Base-by-base conservation (phyloP, 1,284 basidiomycete genomes). In the Ustilago bromivora region DNA sequence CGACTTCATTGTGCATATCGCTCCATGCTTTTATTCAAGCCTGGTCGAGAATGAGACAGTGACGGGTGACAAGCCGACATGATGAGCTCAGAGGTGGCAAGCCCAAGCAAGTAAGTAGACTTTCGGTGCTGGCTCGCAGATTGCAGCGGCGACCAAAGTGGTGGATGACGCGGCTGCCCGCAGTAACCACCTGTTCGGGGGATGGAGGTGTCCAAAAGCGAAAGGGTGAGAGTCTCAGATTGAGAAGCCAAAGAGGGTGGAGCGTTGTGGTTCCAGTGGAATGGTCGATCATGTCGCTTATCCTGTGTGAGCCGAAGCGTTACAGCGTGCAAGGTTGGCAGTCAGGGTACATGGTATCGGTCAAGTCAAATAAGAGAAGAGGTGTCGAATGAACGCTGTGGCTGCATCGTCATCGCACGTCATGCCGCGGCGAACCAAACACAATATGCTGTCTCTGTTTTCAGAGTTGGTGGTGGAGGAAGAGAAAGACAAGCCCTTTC, bases 371-470 rank as follows among this genome's bases (percentile, higher is more conserved):
- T 23, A 10, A 49, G 46, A 19, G 15, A 49, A 49, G n/a, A 28
- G 46, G 49, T 51, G 8, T 51, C n/a, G 12, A 17, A 46, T 46
- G 13, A 17, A 28, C n/a, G 3, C n/a, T 19, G n/a, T n/a, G 31
- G 49, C 49, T 17, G 49, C 49, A 51, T 31, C 49, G 49, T 51
- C 49, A 51, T 51, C 15, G 28, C 49, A 32, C 49, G 49, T 51
- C 49, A 51, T 51, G 28, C 23, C 0, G 7, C 41, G 49, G 23
- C 15, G 28, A 51, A 51, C 23, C 28, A 51, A 51, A 31, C 23
- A 28, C 23, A 28, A 28, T 28, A 28, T 28, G 23, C n/a, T 11
- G 9, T 10, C 46, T 46, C 15, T 17, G 41, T 11, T 8, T 17
- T 10, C 46, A 9, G 19, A 49, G 19, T 31, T 46, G 43, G 8